These are phyloP conservation scores for Candida boleticola DNA, from an alignment of 805 yeast species.

Conservation along the genomic window DNA sequence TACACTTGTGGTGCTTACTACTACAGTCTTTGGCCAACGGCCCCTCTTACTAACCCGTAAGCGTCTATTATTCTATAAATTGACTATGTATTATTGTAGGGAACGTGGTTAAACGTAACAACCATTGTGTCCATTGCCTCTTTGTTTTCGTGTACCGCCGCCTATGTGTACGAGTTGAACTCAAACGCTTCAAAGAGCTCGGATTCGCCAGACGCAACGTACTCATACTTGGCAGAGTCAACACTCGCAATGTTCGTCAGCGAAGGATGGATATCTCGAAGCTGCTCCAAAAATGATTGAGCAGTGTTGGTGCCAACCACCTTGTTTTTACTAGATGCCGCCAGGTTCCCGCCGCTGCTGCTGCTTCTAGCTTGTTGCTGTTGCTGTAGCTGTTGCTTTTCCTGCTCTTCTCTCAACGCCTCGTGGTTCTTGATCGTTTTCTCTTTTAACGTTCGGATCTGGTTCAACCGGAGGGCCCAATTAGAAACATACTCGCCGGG, in stretches of 20 bases:
- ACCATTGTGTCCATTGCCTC: no score
- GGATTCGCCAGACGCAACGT: conserved; percentile 14
- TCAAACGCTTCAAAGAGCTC: conserved; percentile 26
- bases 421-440: conserved; percentile 27
- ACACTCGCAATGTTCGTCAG: not conserved
- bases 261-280: conserved; percentile 13
- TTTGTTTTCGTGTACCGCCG: no score
- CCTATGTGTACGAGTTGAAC: conserved; percentile 29
- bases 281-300: conserved; percentile 32
- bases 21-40: no score
- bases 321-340: not conserved
- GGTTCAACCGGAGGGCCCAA: conserved; percentile 68
- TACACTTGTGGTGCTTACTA: no score
- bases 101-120: no score
- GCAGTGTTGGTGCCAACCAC: conserved; percentile 17
- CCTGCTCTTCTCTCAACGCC: conserved; percentile 25
- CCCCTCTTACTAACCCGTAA: no score
- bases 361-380: conserved; percentile 2
- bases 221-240: conserved; percentile 18
- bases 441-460: conserved; percentile 37
- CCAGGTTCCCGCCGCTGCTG: conserved; percentile 4
- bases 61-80: no score
- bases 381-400: conserved; percentile 5
- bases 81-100: no score
- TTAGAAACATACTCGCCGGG: conserved; percentile 54